phyloP scores from a whole-genome alignment of 2,329 filamentous ascomycete genomes.

The Plectosphaerella cucumerina region DNA sequence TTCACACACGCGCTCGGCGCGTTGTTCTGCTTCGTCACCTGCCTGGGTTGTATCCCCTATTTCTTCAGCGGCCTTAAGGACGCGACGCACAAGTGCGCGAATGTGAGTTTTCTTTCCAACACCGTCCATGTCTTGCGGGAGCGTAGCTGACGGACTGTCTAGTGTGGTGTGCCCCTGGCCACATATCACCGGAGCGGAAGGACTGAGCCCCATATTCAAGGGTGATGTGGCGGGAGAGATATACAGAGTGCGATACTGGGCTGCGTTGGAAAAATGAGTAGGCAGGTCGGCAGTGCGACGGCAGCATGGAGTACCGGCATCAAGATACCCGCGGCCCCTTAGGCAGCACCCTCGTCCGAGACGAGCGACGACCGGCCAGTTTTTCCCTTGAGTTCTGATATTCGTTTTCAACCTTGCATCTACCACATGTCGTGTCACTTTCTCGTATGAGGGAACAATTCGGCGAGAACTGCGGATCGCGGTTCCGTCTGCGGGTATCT shows the following conservation, averaged over 20 bases:
- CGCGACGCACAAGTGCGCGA: conserved; percentile 15
- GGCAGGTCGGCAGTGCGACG: too few species aligned
- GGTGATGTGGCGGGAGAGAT: not conserved
- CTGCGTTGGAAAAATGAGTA: not conserved
- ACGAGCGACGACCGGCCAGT: too few species aligned
- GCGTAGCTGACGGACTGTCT: not conserved
- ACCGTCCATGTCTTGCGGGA: not conserved
- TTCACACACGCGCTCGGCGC: conserved; percentile 17
- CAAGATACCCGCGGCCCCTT: not conserved
- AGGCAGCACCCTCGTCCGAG: conserved; percentile 1
- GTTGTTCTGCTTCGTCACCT: conserved; percentile 14
- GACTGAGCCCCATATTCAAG: conserved; percentile 16
- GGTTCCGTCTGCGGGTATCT: too few species aligned
- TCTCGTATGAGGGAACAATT: too few species aligned
- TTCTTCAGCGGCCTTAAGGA: conserved; percentile 15
- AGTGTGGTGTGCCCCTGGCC: conserved; percentile 18
- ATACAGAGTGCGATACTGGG: too few species aligned
- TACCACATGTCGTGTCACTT: too few species aligned
- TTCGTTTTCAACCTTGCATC: too few species aligned
- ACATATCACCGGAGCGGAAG: conserved; percentile 19
- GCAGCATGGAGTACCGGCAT: not conserved
- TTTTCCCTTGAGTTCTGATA: too few species aligned
- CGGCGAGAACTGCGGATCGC: too few species aligned
- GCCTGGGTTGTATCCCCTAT: conserved; percentile 18
- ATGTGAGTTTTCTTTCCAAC: conserved; percentile 11